phyloP scores from a whole-genome alignment of 2,329 filamentous ascomycete species.

The Trichoderma sp. region DNA sequence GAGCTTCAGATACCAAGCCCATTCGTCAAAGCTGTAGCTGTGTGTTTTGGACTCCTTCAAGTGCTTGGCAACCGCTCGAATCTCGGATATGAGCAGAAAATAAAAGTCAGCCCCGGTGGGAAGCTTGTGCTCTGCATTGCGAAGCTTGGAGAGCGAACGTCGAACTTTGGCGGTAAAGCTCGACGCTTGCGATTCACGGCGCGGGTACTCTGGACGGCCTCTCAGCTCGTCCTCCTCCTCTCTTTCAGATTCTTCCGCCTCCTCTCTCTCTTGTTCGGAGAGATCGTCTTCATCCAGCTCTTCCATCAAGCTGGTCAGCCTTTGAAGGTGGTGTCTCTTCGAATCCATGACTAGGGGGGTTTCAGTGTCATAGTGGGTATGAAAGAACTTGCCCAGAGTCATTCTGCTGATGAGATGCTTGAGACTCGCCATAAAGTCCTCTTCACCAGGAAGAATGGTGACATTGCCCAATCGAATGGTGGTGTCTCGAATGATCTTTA shows the following conservation, averaged over 20 bases:
- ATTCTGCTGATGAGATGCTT: constrained; percentile 20
- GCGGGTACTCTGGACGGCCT: background rate
- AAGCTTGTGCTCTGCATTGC: constrained; percentile 6
- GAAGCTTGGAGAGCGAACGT: constrained; percentile 15
- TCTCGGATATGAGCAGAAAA: constrained; percentile 25
- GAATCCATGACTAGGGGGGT: background rate
- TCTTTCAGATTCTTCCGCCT: background rate
- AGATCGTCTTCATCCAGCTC: constrained; percentile 10
- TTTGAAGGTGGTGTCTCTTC: background rate
- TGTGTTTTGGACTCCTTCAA: constrained; percentile 40
- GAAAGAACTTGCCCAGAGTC: constrained; percentile 12
- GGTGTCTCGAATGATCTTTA: constrained; percentile 60
- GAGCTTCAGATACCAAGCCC: constrained; percentile 80
- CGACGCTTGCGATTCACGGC: background rate
- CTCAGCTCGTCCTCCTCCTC: background rate
- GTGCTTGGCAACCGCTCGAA: constrained; percentile 11
- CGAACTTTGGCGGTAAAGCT: constrained; percentile 7
- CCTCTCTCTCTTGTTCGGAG: constrained; percentile 3
- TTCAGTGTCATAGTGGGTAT: background rate
- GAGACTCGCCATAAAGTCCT: constrained; percentile 1
- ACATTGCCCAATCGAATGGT: constrained; percentile 60
- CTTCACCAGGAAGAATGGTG: constrained; percentile 56
- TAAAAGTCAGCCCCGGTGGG: constrained; percentile 22
- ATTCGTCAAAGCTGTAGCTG: constrained; percentile 79
- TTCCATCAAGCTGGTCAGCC: constrained; percentile 5